These are phyloP conservation scores for Xylaria intraflava DNA, from an alignment of 495 filamentous ascomycete species.

Conservation along the genomic window DNA sequence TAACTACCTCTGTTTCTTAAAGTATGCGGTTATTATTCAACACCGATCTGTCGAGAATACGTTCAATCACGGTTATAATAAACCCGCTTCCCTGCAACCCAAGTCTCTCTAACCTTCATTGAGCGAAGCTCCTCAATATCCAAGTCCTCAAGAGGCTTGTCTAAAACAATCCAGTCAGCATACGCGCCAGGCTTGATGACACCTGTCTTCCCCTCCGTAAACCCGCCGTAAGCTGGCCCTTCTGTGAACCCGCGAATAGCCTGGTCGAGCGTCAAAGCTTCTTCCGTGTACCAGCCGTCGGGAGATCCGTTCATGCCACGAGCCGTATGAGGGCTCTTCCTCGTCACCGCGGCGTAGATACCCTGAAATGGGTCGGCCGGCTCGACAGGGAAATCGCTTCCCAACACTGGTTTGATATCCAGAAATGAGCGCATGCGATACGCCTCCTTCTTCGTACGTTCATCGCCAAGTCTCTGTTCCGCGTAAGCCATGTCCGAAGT, in stretches of 20 bases:
- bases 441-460: constrained; percentile 42
- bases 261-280: constrained; percentile 45
- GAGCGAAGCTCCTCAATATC: constrained; percentile 40
- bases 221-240: constrained; percentile 38
- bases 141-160: constrained; percentile 34
- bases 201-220: constrained; percentile 47
- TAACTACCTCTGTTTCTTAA: too few species aligned
- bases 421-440: constrained; percentile 55
- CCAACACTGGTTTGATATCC: constrained; percentile 41
- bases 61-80: constrained; percentile 33
- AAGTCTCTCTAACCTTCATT: constrained; percentile 53
- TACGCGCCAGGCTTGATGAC: constrained; percentile 46
- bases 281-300: constrained; percentile 47
- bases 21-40: background rate
- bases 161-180: constrained; percentile 59
- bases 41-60: constrained; percentile 8
- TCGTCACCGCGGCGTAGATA: constrained; percentile 55
- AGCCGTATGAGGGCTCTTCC: constrained; percentile 46
- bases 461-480: constrained; percentile 44
- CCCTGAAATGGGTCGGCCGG: constrained; percentile 54
- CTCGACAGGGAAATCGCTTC: constrained; percentile 62
- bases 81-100: constrained; percentile 50
- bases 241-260: constrained; percentile 53
- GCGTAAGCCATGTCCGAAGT: constrained; percentile 59
- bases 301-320: constrained; percentile 36